A percentile compares a stretch with the other conserved stretches of the same genome.
These are phyloP conservation scores for Ophiostoma sp. DNA, from an alignment of 2,329 filamentous ascomycete species.

Conservation along the genomic window DNA sequence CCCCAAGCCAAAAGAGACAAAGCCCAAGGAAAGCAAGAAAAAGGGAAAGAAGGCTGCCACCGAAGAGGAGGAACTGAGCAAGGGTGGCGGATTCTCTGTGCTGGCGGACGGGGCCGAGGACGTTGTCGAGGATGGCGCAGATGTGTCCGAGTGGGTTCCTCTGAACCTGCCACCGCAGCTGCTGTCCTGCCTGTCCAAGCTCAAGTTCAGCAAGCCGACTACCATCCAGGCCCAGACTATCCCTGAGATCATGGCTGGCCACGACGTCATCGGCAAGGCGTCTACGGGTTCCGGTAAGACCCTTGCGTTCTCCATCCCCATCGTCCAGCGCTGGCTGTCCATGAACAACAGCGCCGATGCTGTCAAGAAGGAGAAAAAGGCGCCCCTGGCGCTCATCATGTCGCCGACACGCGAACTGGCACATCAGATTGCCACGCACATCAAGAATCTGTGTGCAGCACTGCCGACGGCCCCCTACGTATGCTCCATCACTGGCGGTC, in stretches of 20 bases:
- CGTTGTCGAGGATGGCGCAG: slow-evolving; percentile 50
- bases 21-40: slow-evolving; percentile 4
- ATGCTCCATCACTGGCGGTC: slow-evolving; percentile 84
- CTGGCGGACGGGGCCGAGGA: slow-evolving; percentile 46
- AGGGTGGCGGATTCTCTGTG: slow-evolving; percentile 44
- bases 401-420: slow-evolving; percentile 91
- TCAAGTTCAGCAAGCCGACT: slow-evolving; percentile 78
- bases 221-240: slow-evolving; percentile 75
- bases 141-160: slow-evolving; percentile 73
- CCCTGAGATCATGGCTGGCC: slow-evolving; percentile 73
- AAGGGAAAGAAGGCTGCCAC: slow-evolving; percentile 19
- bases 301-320: slow-evolving; percentile 87
- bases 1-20: background rate
- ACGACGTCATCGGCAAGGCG: slow-evolving; percentile 92
- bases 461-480: slow-evolving; percentile 61
- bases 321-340: slow-evolving; percentile 73
- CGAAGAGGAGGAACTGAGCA: slow-evolving; percentile 15
- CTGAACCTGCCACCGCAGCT: slow-evolving; percentile 68
- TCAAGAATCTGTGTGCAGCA: slow-evolving; percentile 65
- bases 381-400: slow-evolving; percentile 70
- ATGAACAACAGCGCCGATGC: slow-evolving; percentile 30
- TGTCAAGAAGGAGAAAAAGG: slow-evolving; percentile 33
- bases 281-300: slow-evolving; percentile 97
- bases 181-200: slow-evolving; percentile 66
- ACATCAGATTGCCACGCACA: slow-evolving; percentile 81